phyloP scores from a whole-genome alignment of 2,329 filamentous ascomycete genomes.

The Penicillium crustosum region DNA sequence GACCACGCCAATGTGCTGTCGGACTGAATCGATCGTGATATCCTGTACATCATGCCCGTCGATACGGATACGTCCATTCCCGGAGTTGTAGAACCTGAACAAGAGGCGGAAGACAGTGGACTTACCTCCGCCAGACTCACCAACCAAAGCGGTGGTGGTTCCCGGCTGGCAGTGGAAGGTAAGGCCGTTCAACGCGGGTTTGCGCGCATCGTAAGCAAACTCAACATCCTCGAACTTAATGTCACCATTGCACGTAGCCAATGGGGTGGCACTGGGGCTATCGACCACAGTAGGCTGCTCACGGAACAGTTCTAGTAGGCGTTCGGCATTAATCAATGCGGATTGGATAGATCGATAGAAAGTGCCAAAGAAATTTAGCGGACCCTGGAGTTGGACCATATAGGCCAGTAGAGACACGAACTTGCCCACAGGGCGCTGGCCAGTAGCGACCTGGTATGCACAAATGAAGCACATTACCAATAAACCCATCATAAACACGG shows the following conservation, averaged over 20 bases:
- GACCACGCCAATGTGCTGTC: constrained; percentile 88
- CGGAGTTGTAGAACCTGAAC: constrained; percentile 92
- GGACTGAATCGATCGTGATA: constrained; percentile 89
- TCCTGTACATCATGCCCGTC: constrained; percentile 83
- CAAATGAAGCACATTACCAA: constrained; percentile 70
- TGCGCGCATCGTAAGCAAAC: constrained; percentile 86
- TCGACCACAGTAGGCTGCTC: constrained; percentile 91
- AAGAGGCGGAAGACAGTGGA: constrained; percentile 94
- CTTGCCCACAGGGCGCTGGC: constrained; percentile 64
- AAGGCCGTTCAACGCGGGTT: constrained; percentile 78
- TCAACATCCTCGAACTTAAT: constrained; percentile 85
- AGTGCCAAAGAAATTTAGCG: constrained; percentile 84
- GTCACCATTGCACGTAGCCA: constrained; percentile 72
- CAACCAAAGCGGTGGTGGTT: constrained; percentile 92
- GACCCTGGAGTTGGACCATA: constrained; percentile 75
- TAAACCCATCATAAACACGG: constrained; percentile 76
- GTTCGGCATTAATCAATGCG: constrained; percentile 95
- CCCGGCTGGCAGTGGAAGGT: constrained; percentile 84
- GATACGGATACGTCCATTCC: constrained; percentile 75
- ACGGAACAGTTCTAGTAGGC: constrained; percentile 93
- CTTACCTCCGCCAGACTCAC: constrained; percentile 94
- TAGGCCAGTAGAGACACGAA: constrained; percentile 75
- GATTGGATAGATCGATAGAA: constrained; percentile 97
- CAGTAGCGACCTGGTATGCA: constrained; percentile 72
- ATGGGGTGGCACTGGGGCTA: constrained; percentile 60